A percentile compares a stretch with the other conserved stretches of the same genome.
These are phyloP conservation scores for Pichia terricola DNA, from an alignment of 1,139 yeast species.

Conservation along the genomic window DNA sequence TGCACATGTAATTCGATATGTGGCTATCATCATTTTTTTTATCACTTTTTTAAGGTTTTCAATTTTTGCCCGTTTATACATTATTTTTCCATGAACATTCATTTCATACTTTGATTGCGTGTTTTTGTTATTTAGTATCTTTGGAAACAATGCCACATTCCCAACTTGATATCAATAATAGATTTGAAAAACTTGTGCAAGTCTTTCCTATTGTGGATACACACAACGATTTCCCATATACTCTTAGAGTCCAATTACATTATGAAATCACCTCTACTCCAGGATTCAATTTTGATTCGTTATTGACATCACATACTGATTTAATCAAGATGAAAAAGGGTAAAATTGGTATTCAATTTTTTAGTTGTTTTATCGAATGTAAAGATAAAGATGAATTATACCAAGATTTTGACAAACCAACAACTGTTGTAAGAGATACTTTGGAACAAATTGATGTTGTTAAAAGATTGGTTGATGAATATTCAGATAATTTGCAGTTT, in stretches of 20 bases:
- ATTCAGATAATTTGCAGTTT: constrained; percentile 30
- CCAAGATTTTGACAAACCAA: constrained; percentile 33
- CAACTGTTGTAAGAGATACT: constrained; percentile 39
- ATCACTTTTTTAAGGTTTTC: too few relatives aligned
- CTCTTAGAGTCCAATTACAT: constrained; percentile 33
- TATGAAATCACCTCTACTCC: constrained; percentile 29
- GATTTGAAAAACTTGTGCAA: constrained; percentile 21
- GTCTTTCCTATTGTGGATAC: constrained; percentile 36
- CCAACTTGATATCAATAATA: constrained; percentile 14
- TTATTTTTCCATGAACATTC: too few relatives aligned
- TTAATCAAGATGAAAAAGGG: constrained; percentile 32
- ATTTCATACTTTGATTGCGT: too few relatives aligned
- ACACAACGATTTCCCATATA: constrained; percentile 41
- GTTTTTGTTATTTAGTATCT: too few relatives aligned
- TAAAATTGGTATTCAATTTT: constrained; percentile 36
- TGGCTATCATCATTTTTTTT: too few relatives aligned
- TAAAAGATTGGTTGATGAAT: constrained; percentile 33
- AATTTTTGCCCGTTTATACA: too few relatives aligned
- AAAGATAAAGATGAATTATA: constrained; percentile 31
- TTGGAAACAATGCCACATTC: neutral
- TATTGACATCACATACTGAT: constrained; percentile 34
- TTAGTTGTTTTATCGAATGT: constrained; percentile 38
- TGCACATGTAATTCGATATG: too few relatives aligned
- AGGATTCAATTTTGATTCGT: constrained; percentile 28
- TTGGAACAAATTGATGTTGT: constrained; percentile 45